Conservation (phyloP, 2,329 filamentous ascomycete genomes). For the Penicillium decumbens region DNA sequence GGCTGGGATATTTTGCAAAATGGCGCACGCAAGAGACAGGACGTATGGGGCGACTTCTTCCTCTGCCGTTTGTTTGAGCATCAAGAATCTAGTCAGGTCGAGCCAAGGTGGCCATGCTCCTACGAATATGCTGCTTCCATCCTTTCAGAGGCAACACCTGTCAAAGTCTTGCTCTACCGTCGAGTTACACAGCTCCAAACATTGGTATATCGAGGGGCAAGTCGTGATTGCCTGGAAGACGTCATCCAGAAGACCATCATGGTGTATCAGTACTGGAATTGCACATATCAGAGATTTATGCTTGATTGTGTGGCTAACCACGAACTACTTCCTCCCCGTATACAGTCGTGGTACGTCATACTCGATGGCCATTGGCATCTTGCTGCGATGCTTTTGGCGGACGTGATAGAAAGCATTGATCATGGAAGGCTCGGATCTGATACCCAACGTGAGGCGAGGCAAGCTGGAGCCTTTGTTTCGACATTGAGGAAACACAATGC, state of each 20-base stretch:
- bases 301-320: slow-evolving; percentile 50
- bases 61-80: slow-evolving; percentile 17
- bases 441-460: slow-evolving; percentile 23
- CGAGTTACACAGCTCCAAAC: slow-evolving; percentile 55
- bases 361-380: slow-evolving; percentile 57
- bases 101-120: slow-evolving; percentile 50
- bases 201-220: slow-evolving; percentile 42
- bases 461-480: slow-evolving; percentile 33
- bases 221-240: slow-evolving; percentile 44
- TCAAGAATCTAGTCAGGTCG: slow-evolving; percentile 20
- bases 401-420: slow-evolving; percentile 52
- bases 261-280: slow-evolving; percentile 55
- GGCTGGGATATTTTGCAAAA: slow-evolving; percentile 8
- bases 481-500: slow-evolving; percentile 46
- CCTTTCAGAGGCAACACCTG: slow-evolving; percentile 52
- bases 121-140: slow-evolving; percentile 50
- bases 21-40: slow-evolving; percentile 11
- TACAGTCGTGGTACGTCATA: slow-evolving; percentile 59
- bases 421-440: slow-evolving; percentile 20
- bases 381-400: slow-evolving; percentile 52
- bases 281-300: slow-evolving; percentile 51
- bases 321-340: slow-evolving; percentile 47
- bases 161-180: slow-evolving; percentile 57
- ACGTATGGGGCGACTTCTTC: slow-evolving; percentile 42
- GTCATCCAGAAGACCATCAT: slow-evolving; percentile 47